phyloP scores from a whole-genome alignment of 1,284 basidiomycete genomes.

The Rhodotorula glutinis region DNA sequence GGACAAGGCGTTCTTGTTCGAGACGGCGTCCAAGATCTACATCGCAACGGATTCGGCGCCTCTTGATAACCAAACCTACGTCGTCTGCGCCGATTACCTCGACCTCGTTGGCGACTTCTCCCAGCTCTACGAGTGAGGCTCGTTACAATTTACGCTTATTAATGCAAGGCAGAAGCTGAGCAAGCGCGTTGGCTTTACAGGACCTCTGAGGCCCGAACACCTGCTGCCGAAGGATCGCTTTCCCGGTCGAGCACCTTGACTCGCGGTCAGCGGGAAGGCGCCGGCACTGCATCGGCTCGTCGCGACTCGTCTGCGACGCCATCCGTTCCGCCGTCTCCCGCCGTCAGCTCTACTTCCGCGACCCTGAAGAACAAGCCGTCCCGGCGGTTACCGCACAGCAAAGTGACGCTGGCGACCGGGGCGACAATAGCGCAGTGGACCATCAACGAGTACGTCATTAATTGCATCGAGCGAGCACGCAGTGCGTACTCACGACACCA shows the following conservation, averaged over 20 bases:
- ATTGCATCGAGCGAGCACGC: no score
- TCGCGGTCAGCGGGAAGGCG: background rate
- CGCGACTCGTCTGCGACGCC: slow-evolving; percentile 1
- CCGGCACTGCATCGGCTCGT: background rate
- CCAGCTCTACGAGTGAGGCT: slow-evolving; percentile 40
- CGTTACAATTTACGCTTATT: no score
- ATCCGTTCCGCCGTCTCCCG: background rate
- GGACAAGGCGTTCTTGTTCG: slow-evolving; percentile 89
- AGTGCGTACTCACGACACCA: no score
- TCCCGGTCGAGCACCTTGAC: slow-evolving; percentile 17
- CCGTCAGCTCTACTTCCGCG: background rate
- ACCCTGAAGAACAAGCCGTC: background rate
- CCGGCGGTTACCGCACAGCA: slow-evolving; percentile 25
- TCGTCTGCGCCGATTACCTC: slow-evolving; percentile 85
- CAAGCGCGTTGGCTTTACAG: background rate
- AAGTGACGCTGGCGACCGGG: slow-evolving; percentile 33
- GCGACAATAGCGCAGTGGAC: slow-evolving; percentile 40
- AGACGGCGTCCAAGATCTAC: slow-evolving; percentile 78
- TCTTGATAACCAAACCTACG: slow-evolving; percentile 81
- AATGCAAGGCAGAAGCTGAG: background rate
- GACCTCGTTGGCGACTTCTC: slow-evolving; percentile 76
- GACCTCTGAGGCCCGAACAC: slow-evolving; percentile 6
- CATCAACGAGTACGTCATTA: slow-evolving; percentile 27
- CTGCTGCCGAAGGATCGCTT: slow-evolving; percentile 4
- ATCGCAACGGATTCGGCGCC: slow-evolving; percentile 90